Base-by-base conservation (phyloP, 192 early-diverging fungal genomes). In the Entomortierella parvispora region DNA sequence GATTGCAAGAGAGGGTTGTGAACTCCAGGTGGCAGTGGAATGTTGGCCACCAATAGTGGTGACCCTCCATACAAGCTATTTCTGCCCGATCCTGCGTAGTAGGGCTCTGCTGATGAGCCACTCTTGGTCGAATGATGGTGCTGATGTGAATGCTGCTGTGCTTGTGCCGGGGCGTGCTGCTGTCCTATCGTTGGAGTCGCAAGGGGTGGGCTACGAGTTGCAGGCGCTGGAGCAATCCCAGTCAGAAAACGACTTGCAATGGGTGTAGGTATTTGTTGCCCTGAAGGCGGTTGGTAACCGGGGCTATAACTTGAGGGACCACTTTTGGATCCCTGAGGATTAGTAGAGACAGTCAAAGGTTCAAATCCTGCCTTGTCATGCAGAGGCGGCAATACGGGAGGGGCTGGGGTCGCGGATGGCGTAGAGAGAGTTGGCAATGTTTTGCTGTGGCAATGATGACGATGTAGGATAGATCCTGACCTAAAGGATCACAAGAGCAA, bases 401-500 rank as follows among this genome's bases (percentile, higher is more conserved):
- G 31, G n/a, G 57, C 37, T 11, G 54, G 32, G 4, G 54, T 44
- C 33, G 62, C 14, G 14, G 62, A 32, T 29, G 60, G 29, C 12
- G 31, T 56, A 18, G 60, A n/a, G 11, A 71, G 44, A 12, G 69
- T 59, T 2, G 69, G 40, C 18, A 63, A 34, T 1, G 69, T 32
- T 15, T 71, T 62, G 59, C 71, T 58, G 33, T 68, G 64, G 29
- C 71, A 67, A 49, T 76, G 65, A 17, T 76, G 71, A 14, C 61
- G 53, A 46, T 76, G 71, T 33, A 76, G 71, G 23, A 67, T 28
- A 32, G 57, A 65, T n/a, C 15, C 71, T 74, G 55, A 4, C 12
- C 2, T 42, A 14, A 15, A 10, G 28, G 34, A 37, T 34, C n/a
- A 52, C 14, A 29, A 18, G 17, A 26, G 6, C 28, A 15, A 18